These are phyloP conservation scores for Boeremia lycopersici DNA, from an alignment of 2,329 filamentous ascomycete genomes.

Conservation along the genomic window DNA sequence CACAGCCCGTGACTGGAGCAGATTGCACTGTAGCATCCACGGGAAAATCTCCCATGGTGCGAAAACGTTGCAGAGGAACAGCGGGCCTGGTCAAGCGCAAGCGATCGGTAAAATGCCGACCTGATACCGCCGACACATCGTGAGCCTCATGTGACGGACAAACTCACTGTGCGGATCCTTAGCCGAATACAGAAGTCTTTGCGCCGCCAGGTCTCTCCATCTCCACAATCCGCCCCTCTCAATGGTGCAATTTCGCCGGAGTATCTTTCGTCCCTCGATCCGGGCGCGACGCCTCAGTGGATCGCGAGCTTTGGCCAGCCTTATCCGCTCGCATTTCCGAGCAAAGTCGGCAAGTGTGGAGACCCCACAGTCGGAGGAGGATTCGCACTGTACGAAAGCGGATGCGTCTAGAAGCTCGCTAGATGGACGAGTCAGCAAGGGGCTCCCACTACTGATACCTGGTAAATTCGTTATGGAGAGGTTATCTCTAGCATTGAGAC, in stretches of 20 bases:
- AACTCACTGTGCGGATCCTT: slow-evolving; percentile 20
- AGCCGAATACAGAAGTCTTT: slow-evolving; percentile 15
- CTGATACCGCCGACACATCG: slow-evolving; percentile 16
- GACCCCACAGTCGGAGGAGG: slow-evolving; percentile 27
- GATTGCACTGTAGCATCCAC: slow-evolving; percentile 2
- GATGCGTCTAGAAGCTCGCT: slow-evolving; percentile 33
- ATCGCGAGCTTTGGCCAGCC: slow-evolving; percentile 18
- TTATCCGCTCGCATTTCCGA: slow-evolving; percentile 20
- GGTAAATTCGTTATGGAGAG: slow-evolving; percentile 4
- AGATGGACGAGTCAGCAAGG: slow-evolving; percentile 26
- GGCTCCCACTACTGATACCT: slow-evolving; percentile 14
- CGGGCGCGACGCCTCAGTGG: slow-evolving; percentile 6
- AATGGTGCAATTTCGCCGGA: slow-evolving; percentile 24
- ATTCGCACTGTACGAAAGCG: slow-evolving; percentile 18
- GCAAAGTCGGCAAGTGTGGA: slow-evolving; percentile 21
- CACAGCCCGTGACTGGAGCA: slow-evolving; percentile 3
- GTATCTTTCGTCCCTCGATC: slow-evolving; percentile 19
- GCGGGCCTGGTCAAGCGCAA: slow-evolving; percentile 13
- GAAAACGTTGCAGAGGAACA: not conserved
- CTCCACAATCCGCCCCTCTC: slow-evolving; percentile 7
- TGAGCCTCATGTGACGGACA: slow-evolving; percentile 19
- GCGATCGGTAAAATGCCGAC: slow-evolving; percentile 13
- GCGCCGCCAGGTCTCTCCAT: slow-evolving; percentile 10
- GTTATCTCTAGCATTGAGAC: slow-evolving; percentile 7
- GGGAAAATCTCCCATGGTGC: not conserved